Percentiles rank a stretch among this genome's conserved stretches.
phyloP scores from a whole-genome alignment of 1,284 basidiomycete genomes.

The Puccinia coronata region DNA sequence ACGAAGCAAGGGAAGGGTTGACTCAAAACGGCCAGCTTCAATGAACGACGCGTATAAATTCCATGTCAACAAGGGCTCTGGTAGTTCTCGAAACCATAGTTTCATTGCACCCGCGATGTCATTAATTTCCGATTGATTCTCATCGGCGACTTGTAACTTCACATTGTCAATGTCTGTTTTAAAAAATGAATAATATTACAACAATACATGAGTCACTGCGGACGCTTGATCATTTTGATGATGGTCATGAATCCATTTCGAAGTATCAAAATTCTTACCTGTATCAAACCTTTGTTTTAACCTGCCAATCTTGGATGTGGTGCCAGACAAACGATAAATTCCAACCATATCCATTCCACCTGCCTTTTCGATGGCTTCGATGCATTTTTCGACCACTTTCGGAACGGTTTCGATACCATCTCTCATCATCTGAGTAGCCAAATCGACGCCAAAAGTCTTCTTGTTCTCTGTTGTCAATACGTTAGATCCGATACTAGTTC shows the following conservation, averaged over 20 bases:
- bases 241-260: constrained; percentile 1
- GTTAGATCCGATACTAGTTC: constrained; percentile 12
- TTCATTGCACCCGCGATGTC: constrained; percentile 91
- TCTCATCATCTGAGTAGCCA: constrained; percentile 79
- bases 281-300: constrained; percentile 82
- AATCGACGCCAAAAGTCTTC: constrained; percentile 84
- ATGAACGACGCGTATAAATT: constrained; percentile 86
- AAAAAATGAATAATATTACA: constrained; percentile 43
- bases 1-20: neutral
- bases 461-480: constrained; percentile 54
- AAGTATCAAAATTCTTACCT: constrained; percentile 64
- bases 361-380: constrained; percentile 84
- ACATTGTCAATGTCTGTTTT: constrained; percentile 76
- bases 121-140: constrained; percentile 92
- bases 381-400: constrained; percentile 82
- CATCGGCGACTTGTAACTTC: constrained; percentile 74
- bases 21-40: constrained; percentile 77
- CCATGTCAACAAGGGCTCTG: constrained; percentile 86
- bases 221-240: neutral
- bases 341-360: constrained; percentile 79
- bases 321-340: constrained; percentile 91
- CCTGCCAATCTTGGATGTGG: constrained; percentile 79
- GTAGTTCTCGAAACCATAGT: constrained; percentile 93
- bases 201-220: constrained; percentile 39
- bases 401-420: constrained; percentile 88